These are phyloP conservation scores for Prunus mira DNA, from an alignment of 306 rosid genomes.

Conservation along the genomic window DNA sequence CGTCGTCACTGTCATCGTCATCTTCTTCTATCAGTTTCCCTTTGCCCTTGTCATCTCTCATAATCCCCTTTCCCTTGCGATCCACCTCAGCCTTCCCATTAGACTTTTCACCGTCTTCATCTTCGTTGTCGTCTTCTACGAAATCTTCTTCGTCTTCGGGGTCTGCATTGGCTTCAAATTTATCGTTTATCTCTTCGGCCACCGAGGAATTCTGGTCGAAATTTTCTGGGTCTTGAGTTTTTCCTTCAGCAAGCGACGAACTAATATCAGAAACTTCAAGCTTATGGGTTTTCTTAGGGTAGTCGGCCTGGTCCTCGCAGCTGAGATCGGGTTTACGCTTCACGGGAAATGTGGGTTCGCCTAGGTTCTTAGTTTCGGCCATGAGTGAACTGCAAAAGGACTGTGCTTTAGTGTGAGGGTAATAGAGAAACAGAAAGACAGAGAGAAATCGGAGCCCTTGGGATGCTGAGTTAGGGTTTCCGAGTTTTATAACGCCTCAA, in stretches of 20 bases:
- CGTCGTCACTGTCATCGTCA: constrained; percentile 29
- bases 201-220: constrained; percentile 23
- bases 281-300: constrained; percentile 49
- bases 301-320: constrained; percentile 31
- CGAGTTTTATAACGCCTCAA: not conserved
- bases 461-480: constrained; percentile 13
- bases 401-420: not conserved
- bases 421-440: too few species aligned
- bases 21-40: constrained; percentile 74
- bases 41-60: constrained; percentile 73
- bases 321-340: constrained; percentile 61
- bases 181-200: constrained; percentile 15
- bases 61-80: constrained; percentile 69
- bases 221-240: constrained; percentile 13
- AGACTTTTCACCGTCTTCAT: constrained; percentile 35
- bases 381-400: constrained; percentile 31
- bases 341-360: constrained; percentile 46
- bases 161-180: constrained; percentile 23
- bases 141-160: constrained; percentile 11
- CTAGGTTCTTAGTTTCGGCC: constrained; percentile 53
- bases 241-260: constrained; percentile 2
- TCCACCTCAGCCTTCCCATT: constrained; percentile 43
- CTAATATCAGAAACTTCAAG: constrained; percentile 23
- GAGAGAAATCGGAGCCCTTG: not conserved
- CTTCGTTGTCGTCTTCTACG: constrained; percentile 29